phyloP scores from a whole-genome alignment of 2,329 filamentous ascomycete genomes.

The Alternaria sp. region DNA sequence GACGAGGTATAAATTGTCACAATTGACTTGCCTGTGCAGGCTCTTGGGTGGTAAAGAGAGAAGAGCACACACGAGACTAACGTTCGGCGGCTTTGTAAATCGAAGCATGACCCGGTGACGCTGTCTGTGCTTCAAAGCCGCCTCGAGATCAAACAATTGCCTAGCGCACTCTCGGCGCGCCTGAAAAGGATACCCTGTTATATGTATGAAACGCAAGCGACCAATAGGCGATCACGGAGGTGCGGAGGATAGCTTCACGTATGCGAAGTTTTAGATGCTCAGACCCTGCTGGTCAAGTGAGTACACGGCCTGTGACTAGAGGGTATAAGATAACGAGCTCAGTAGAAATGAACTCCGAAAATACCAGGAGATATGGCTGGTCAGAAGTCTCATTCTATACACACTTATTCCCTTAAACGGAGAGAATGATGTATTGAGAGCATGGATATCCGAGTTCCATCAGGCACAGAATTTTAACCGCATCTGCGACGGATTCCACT shows the following conservation, averaged over 20 bases:
- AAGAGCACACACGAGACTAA: not conserved
- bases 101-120: not conserved
- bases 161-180: not conserved
- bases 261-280: not conserved
- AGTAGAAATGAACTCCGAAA: not conserved
- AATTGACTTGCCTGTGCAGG: not conserved
- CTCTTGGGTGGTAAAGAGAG: not conserved
- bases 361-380: fast-evolving
- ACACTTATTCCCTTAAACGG: fast-evolving
- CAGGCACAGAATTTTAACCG: not conserved
- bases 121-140: not conserved
- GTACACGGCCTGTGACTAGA: not conserved
- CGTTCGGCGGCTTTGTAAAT: not conserved
- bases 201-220: not conserved
- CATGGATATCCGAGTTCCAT: not conserved
- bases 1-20: not conserved
- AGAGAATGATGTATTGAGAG: not conserved
- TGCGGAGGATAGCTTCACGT: not conserved
- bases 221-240: not conserved
- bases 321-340: not conserved
- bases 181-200: not conserved
- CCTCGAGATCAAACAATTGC: not conserved
- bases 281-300: not conserved
- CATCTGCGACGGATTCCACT: not conserved
- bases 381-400: not conserved